Evolutionary conservation across 371 early-diverging fungal species (phyloP), one percentile per base, ranked within the genome.

Genomic region (Mucor piriformis): DNA sequence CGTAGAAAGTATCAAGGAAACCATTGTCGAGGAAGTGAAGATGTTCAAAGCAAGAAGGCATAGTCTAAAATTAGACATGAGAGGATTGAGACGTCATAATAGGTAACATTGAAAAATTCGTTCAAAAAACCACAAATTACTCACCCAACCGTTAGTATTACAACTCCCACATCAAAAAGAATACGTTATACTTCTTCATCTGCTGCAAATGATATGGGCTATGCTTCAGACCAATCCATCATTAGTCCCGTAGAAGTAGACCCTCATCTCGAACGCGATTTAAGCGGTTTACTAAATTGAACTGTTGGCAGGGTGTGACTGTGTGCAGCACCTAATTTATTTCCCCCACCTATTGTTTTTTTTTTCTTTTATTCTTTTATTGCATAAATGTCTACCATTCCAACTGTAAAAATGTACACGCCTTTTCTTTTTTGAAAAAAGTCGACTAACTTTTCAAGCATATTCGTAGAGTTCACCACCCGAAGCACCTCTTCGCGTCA

Each of bases 11-110:
- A 94, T 97, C 88, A 91, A 89, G 27, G 29, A 60, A n/a, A 60
- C 92, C 85, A 95, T 97, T 71, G 89, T 92, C n/a, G 84, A 90
- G 57, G 95, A 97, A 66, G 94, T 95, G 18, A 83, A 87, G 76
- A 77, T 82, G 40, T 88, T 81, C 66, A 88, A 88, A 53, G 64
- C 70, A 46, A 63, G 63, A 51, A 77, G 73, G 59, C 69, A 76
- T 88, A 64, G 60, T 38, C 38, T 64, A 44, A 53, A 54, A 29
- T 27, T 64, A n/a, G 65, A 64, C 27, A 59, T 59, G 59, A 59
- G 54, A 50, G 60, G 60, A 3, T 29, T 64, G 32, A 54, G 55
- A 37, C 59, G 65, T 50, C 59, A 64, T 50, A 63, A 44, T 8
- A 56, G 49, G 50, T 61, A 50, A 38, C 8, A 15, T 5, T 25